Conservation (phyloP, 2,329 filamentous ascomycete species). For the Botryosphaeria dothidea region DNA sequence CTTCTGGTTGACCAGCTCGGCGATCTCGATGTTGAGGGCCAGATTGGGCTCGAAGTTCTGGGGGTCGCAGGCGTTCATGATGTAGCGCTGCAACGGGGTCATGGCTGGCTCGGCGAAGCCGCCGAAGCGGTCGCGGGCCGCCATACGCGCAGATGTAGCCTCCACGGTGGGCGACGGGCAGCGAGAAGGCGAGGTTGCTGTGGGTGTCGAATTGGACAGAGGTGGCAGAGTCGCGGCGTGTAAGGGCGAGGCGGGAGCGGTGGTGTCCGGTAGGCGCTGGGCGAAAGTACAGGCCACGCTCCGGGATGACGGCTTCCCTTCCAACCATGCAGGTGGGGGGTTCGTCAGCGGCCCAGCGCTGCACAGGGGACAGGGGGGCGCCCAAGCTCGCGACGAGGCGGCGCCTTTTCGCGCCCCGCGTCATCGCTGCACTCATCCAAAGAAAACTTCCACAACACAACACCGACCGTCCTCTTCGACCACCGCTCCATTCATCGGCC, state of each 20-base stretch:
- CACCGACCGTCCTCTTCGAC: background rate
- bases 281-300: constrained; percentile 13
- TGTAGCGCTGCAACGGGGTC: constrained; percentile 90
- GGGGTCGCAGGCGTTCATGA: constrained; percentile 93
- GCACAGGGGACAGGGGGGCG: background rate
- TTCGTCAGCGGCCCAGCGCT: constrained; percentile 1
- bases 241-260: background rate
- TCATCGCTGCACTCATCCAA: background rate
- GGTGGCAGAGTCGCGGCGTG: background rate
- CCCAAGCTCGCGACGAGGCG: background rate
- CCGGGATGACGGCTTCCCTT: constrained; percentile 17
- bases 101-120: constrained; percentile 75
- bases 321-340: constrained; percentile 10
- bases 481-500: background rate
- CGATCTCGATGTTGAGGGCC: constrained; percentile 91
- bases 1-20: constrained; percentile 95
- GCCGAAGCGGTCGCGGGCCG: constrained; percentile 90
- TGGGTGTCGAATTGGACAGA: background rate
- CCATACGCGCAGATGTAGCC: constrained; percentile 92
- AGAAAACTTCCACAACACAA: background rate
- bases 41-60: constrained; percentile 98
- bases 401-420: constrained; percentile 1
- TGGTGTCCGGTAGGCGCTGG: background rate
- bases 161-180: constrained; percentile 59
- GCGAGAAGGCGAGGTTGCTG: background rate